These are phyloP conservation scores for Hypoxylon lenormandii DNA, from an alignment of 495 filamentous ascomycete species.

Conservation along the genomic window DNA sequence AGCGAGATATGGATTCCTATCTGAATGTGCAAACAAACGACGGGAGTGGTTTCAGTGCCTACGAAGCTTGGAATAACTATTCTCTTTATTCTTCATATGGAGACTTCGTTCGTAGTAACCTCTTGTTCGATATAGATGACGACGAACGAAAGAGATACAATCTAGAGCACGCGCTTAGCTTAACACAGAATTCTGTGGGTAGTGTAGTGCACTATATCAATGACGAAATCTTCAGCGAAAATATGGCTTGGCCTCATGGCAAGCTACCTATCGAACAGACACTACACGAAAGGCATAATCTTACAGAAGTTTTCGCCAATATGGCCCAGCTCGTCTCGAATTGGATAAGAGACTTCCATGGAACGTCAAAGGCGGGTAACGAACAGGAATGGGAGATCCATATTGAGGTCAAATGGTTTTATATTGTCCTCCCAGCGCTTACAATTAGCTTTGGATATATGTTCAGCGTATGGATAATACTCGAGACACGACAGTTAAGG, in stretches of 20 bases:
- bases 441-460: not conserved
- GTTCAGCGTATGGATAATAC: not conserved
- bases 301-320: not conserved
- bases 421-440: not conserved
- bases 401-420: not conserved
- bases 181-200: not conserved
- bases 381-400: not conserved
- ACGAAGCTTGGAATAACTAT: too few species aligned
- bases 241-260: not conserved
- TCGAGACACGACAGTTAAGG: not conserved
- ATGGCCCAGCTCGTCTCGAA: not conserved
- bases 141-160: not conserved
- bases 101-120: not conserved
- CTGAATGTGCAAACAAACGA: too few species aligned
- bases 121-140: not conserved
- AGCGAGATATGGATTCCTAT: too few species aligned
- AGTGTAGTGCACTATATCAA: not conserved
- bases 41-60: too few species aligned
- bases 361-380: not conserved
- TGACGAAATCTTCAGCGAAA: not conserved
- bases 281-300: not conserved
- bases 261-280: too few species aligned
- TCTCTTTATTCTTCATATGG: too few species aligned
- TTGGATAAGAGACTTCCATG: not conserved
- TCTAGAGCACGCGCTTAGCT: not conserved